These are phyloP conservation scores for Fusarium sp. DNA, from an alignment of 2,329 filamentous ascomycete genomes.

Conservation along the genomic window DNA sequence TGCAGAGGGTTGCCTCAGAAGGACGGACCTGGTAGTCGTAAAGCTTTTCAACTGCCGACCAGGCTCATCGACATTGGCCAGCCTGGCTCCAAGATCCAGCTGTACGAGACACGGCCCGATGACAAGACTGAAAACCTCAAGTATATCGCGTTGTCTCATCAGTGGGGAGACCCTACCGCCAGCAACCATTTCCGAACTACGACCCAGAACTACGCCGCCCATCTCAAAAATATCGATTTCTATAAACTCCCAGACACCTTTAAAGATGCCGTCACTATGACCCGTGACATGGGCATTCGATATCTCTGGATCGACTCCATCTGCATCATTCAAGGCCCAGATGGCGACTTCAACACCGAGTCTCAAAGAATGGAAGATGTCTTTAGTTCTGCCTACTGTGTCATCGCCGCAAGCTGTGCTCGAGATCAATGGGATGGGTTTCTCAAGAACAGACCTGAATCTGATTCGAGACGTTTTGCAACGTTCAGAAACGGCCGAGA, in stretches of 20 bases:
- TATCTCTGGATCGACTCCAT: slow-evolving; percentile 33
- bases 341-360: slow-evolving; percentile 20
- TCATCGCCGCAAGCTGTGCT: neutral
- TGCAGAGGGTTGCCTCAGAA: neutral
- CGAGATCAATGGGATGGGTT: slow-evolving; percentile 1
- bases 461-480: neutral
- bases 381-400: slow-evolving; percentile 37
- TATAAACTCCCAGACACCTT: slow-evolving; percentile 13
- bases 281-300: slow-evolving; percentile 9
- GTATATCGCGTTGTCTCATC: slow-evolving; percentile 10
- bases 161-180: slow-evolving; percentile 1
- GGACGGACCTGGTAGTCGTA: neutral
- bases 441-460: neutral
- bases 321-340: slow-evolving; percentile 24
- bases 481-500: neutral
- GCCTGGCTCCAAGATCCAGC: neutral
- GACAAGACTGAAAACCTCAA: neutral
- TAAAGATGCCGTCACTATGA: slow-evolving; percentile 13
- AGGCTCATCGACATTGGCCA: slow-evolving; percentile 6
- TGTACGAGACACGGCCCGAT: neutral
- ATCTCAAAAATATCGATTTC: neutral
- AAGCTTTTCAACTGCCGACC: neutral
- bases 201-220: neutral
- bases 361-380: slow-evolving; percentile 16
- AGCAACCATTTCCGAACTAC: slow-evolving; percentile 6